Evolutionary conservation across 495 filamentous ascomycete genomes (phyloP), one percentile per base, ranked within the genome.

Genomic region (Cercophora newfieldiana): DNA sequence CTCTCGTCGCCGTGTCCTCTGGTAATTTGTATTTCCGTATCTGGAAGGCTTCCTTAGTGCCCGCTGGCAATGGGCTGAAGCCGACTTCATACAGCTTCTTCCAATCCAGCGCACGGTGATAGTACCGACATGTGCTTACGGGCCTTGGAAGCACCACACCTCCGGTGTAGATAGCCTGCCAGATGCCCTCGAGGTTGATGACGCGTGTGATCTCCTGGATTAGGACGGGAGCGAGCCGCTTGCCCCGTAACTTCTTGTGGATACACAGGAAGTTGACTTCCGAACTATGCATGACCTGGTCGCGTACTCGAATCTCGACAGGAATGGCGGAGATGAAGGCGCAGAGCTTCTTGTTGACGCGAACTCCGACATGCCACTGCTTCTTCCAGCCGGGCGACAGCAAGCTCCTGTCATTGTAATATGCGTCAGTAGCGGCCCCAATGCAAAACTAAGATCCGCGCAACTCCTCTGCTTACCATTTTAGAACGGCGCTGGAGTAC

Each of bases 181-280:
- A 98, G 66, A 96, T 89, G 3, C 88, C 89, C 48, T 87, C 82
- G 25, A 90, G 72, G 75, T 98, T 94, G 80, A 91, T 94, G 56
- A 91, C 86, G 21, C 95, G 89, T 10, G 95, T 97, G 73, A 99
- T 93, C 74, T 98, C 95, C 74, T 97, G 96, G 80, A 99, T 99
- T 48, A 99, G 85, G 3, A 97, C 90, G 0, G 95, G 95, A 0
- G 95, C 86, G 47, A 99, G 85, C 12, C 96, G 88, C 78, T 99
- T 97, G 16, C 89, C 87, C 49, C 96, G 91, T 8, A 99, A 87
- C 78, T 97, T 98, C 83, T 97, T 98, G 83, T 98, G 96, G 67
- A 98, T 87, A 75, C 92, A 96, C 59, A 99, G 90, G 82, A 97
- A 98, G 80, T 99, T 98, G 79, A 98, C 93, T 75, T 99, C 95